Evolutionary conservation across 2,329 filamentous ascomycete genomes (phyloP), one percentile per base, ranked within the genome.

Genomic region (Ceratocystiopsis minuta): DNA sequence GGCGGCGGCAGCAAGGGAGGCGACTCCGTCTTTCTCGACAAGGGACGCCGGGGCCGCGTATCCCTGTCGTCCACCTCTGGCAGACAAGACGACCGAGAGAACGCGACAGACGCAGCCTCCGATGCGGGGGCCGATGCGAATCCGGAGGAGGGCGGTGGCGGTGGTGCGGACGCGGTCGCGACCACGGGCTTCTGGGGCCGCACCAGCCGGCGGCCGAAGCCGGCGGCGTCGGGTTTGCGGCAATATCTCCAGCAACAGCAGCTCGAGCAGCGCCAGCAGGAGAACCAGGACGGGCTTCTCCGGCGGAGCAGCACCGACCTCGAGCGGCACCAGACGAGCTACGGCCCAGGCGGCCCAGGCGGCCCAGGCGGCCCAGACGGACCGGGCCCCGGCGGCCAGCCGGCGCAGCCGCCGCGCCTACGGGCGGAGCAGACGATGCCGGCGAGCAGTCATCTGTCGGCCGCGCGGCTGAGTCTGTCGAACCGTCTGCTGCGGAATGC

Each of bases 381-480:
- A 4, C 13, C 11, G 13, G 32, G 32, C 32, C 10, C 13, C 2
- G 15, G 32, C 32, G 32, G 32, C 13, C 32, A 33, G 32, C 32
- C 14, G 32, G 13, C 13, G 13, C 32, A 15, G 32, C 32, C 3
- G 32, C 32, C 15, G 13, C 32, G 32, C 3, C 32, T 33, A 7
- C 43, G 18, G 42, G 37, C 16, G 2, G 24, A 28, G 9, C 24
- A 28, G 24, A 48, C 49, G 10, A 42, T 46, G 9, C 51, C 53
- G 7, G 53, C 51, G 3, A 54, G 54, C 17, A 53, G 55, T 18
- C 56, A 58, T 2, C 42, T 60, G 16, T 62, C 59, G 5, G 60
- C 62, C 36, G 65, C 68, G 11, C 57, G 60, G 41, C 54, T 72
- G 49, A 71, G 65, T 41, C 55, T 72, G 34, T 67, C 66, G 6